Evolutionary conservation across 306 rosid genomes (phyloP).

Genomic region (Prunus armeniaca): DNA sequence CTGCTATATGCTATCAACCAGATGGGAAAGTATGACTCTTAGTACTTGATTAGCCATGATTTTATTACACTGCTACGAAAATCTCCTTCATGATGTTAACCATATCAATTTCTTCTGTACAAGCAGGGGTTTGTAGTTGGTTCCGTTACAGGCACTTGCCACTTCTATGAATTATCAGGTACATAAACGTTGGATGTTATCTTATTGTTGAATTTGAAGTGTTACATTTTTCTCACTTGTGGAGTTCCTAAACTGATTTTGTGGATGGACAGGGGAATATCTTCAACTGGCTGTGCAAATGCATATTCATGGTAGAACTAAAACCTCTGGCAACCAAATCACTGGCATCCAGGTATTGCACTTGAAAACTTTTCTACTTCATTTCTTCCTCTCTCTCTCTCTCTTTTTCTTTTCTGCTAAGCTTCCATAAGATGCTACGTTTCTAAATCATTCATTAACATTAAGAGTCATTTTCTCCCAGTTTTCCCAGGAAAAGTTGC

Average conservation of each 20-base stretch:
- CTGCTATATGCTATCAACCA: conserved; percentile 73
- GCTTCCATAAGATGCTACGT: neutral
- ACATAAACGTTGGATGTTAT: neutral
- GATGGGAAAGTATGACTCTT: conserved; percentile 64
- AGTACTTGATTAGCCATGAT: conserved; percentile 9
- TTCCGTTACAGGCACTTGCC: conserved; percentile 68
- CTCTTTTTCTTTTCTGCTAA: neutral
- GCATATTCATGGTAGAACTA: conserved; percentile 49
- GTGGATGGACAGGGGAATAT: conserved; percentile 49
- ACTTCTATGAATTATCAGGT: conserved; percentile 72
- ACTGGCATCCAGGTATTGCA: conserved; percentile 81
- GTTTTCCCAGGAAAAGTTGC: conserved; percentile 56
- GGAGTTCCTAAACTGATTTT: conserved; percentile 33
- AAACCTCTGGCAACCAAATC: conserved; percentile 61
- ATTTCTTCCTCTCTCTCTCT: neutral
- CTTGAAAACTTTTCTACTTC: conserved; percentile 14
- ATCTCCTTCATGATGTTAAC: conserved; percentile 13
- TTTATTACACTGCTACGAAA: neutral
- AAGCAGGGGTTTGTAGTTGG: conserved; percentile 81
- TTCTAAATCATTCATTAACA: conserved; percentile 15
- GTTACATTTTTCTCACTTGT: neutral
- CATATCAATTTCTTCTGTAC: conserved; percentile 13
- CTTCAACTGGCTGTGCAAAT: conserved; percentile 50
- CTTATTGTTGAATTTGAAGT: neutral
- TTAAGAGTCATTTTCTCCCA: conserved; percentile 22